A percentile compares a stretch with the other conserved stretches of the same genome.
Evolutionary conservation across 2,329 filamentous ascomycete species (phyloP).

Genomic region (Microsporum ferrugineum): DNA sequence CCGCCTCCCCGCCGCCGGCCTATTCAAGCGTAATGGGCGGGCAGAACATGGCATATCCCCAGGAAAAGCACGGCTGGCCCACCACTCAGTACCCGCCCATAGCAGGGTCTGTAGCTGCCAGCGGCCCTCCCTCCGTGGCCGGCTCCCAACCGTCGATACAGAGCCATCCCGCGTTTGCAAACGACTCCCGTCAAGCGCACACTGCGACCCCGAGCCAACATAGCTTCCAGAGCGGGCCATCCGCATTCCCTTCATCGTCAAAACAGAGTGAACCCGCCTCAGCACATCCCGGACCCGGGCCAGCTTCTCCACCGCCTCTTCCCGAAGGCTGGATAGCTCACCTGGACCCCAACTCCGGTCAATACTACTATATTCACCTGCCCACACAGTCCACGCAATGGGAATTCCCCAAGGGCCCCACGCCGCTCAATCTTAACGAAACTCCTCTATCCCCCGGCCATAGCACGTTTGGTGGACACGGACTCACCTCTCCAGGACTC

Average conservation of each 20-base stretch:
- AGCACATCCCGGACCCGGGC: slow-evolving; percentile 41
- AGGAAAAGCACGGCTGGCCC: slow-evolving; percentile 1
- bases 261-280: slow-evolving; percentile 5
- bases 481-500: slow-evolving; percentile 22
- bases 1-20: slow-evolving; percentile 82
- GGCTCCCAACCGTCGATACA: slow-evolving; percentile 21
- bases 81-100: slow-evolving; percentile 17
- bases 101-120: slow-evolving; percentile 13
- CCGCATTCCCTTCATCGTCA: slow-evolving; percentile 26
- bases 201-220: slow-evolving; percentile 22
- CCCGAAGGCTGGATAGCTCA: slow-evolving; percentile 98
- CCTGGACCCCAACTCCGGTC: slow-evolving; percentile 85
- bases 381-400: slow-evolving; percentile 93
- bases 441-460: slow-evolving; percentile 71
- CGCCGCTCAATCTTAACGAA: slow-evolving; percentile 71
- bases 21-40: slow-evolving; percentile 67
- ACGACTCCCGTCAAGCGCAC: slow-evolving; percentile 49
- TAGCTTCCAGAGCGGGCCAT: slow-evolving; percentile 34
- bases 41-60: slow-evolving; percentile 52
- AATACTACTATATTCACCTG: slow-evolving; percentile 98
- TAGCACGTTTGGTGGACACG: slow-evolving; percentile 50
- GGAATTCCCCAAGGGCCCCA: slow-evolving; percentile 96
- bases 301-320: slow-evolving; percentile 77
- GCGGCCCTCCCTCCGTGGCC: slow-evolving; percentile 15
- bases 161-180: slow-evolving; percentile 82